A percentile compares a stretch with the other conserved stretches of the same genome.
phyloP scores from a whole-genome alignment of 139 green algal species.

The Coccomyxa sp. region DNA sequence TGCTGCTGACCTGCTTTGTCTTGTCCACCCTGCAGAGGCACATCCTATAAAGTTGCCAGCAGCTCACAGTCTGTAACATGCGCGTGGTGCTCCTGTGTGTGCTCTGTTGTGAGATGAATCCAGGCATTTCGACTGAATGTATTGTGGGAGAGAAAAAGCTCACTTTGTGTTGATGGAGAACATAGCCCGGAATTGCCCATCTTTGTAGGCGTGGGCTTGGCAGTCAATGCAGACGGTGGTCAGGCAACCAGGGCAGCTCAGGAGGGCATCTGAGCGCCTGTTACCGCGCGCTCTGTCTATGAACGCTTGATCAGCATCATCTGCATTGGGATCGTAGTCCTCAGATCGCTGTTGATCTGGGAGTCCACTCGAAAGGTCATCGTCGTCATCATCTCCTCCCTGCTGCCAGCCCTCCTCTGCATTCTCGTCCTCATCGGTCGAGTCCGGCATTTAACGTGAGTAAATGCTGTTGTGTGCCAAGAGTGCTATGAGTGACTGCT shows the following conservation, averaged over 20 bases:
- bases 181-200: conserved; percentile 61
- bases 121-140: too few species aligned
- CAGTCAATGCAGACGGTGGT: conserved; percentile 72
- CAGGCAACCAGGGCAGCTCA: conserved; percentile 68
- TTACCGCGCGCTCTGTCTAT: conserved; percentile 26
- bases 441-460: not conserved
- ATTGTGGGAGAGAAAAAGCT: too few species aligned
- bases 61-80: not conserved
- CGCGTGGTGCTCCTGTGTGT: not conserved
- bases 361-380: not conserved
- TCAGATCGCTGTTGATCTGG: not conserved
- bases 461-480: not conserved
- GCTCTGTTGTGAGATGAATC: not conserved
- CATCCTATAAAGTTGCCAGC: too few species aligned
- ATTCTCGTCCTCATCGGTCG: not conserved
- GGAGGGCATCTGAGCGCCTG: conserved; percentile 50
- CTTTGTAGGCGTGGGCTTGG: conserved; percentile 52
- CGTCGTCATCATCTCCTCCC: not conserved
- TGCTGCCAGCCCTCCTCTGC: not conserved
- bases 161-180: conserved; percentile 64
- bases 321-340: conserved; percentile 4
- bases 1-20: not conserved
- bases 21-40: conserved; percentile 1
- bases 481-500: not conserved
- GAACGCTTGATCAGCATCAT: conserved; percentile 38